Base-by-base conservation (phyloP, 1,139 yeast genomes). In the Yamadazyma atlantica region DNA sequence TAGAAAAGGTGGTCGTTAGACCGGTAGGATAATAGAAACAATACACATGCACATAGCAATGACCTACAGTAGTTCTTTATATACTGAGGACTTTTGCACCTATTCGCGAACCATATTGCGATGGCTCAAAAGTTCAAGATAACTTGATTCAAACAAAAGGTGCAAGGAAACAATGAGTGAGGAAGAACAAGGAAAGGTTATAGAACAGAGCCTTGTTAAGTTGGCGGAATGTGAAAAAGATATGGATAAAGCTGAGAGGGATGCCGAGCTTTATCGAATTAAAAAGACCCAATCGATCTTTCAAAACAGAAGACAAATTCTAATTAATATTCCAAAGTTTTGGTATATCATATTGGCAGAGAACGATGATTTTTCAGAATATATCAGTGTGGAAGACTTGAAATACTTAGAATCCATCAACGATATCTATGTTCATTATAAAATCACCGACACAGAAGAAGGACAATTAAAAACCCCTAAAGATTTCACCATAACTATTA, bases 341-440 rank as follows among this genome's bases (percentile, higher is more conserved):
- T 85, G 94, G 94, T 82, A 81, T 56, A 75, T 83, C 40, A 87
- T 83, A 0, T 60, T 85, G 15, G 85, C 88, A 0, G 86, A 83
- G 53, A 85, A 83, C 54, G 83, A 82, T 31, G 89, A 84, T 49
- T 83, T 85, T 55, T 81, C 85, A 18, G 90, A 85, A 44, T 83
- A 75, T 50, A 65, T 84, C 19, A 68, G 78, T 39, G 75, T 80
- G 1, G 83, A 81, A 30, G 92, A 85, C 54, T 75, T 82, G 63
- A 80, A 79, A 54, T 84, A 72, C 54, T 57, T 85, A 39, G 92
- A 85, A 51, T 60, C 60, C 35, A 77, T 85, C 39, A 66, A 63
- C 27, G 81, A 80, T 46, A 69, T 85, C 8, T 67, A 69, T 42
- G 82, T 83, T 2, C 60, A 71, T 16, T 75, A 79, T 64, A 65